Base-by-base conservation (phyloP, 176 grass and related monocot genomes). In the Oryza glumipatula region DNA sequence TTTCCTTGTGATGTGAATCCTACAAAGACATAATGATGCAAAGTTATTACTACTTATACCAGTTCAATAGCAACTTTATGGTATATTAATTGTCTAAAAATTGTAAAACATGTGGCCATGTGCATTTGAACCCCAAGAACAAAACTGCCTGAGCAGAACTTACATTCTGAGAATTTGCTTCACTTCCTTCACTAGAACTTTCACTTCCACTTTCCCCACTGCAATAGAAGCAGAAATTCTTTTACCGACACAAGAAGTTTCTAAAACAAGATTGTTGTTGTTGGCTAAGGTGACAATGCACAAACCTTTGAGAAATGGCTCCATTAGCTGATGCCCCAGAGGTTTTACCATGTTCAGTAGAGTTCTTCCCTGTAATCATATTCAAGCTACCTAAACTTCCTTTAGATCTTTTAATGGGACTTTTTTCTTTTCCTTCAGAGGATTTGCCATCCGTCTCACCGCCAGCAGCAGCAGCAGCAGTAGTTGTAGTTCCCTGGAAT, bases 301-400 rank as follows among this genome's bases (percentile, higher is more conserved):
- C 84, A 82, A 85, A 99, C 96, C 96, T 99, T 68, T 83, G 86
- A 68, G 91, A 96, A 61, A 85, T 83, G 65, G 69, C 82, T 79
- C 88, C 91, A 80, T 92, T 99, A 24, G 89, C 85, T 74, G 93
- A 88, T 77, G 93, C 68, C 70, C 94, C 96, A 38, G 88, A 96
- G 47, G 81, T 86, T 82, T 91, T 96, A 85, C 87, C 82, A 67
- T 82, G 86, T 86, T 91, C 90, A 44, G 28, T 74, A 44, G 82
- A 79, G 56, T 88, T 93, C 89, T 91, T 95, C 79, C 93, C 92
- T 51, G 88, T 89, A 91, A 96, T 90, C 90, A 96, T 99, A 63
- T 92, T 96, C 85, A 95, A 87, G 89, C 96, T 99, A 72, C 96
- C 94, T 90, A 96, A 99, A 96, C 92, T 96, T 83, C 88, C 91